These are phyloP conservation scores for Viola pubescens DNA, from an alignment of 441 rosid genomes.

Conservation along the genomic window DNA sequence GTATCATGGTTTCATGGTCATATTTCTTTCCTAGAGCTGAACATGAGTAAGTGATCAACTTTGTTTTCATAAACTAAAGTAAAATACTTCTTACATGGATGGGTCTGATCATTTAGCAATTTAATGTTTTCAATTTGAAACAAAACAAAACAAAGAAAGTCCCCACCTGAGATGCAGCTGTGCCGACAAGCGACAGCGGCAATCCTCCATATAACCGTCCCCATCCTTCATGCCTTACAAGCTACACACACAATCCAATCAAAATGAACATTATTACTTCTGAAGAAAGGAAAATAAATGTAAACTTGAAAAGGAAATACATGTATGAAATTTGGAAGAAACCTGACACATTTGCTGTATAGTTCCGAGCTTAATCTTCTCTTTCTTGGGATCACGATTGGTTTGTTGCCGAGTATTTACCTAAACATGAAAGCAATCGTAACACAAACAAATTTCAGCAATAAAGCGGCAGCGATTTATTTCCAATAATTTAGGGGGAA, in stretches of 20 bases:
- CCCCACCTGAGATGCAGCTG: slow-evolving; percentile 85
- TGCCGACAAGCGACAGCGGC: slow-evolving; percentile 69
- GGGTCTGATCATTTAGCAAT: too few relatives aligned
- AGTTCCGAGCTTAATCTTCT: slow-evolving; percentile 66
- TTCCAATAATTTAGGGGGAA: not conserved
- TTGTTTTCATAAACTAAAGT: too few relatives aligned
- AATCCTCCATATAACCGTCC: slow-evolving; percentile 79
- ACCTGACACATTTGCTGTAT: slow-evolving; percentile 76
- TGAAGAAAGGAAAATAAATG: not conserved
- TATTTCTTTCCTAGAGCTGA: too few relatives aligned
- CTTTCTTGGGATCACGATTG: slow-evolving; percentile 70
- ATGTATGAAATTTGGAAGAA: not conserved
- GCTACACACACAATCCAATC: slow-evolving; percentile 31
- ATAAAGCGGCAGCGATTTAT: not conserved
- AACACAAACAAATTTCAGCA: too few relatives aligned
- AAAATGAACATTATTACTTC: not conserved
- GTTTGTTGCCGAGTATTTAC: slow-evolving; percentile 93
- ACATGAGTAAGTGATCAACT: too few relatives aligned
- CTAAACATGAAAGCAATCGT: slow-evolving; percentile 21
- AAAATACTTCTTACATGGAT: too few relatives aligned
- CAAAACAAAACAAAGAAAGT: not conserved
- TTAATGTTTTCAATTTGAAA: too few relatives aligned
- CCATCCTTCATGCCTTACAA: slow-evolving; percentile 92
- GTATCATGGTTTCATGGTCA: too few relatives aligned
- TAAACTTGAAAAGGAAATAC: not conserved